A percentile compares a stretch with the other conserved stretches of the same genome.
Conservation (phyloP, 176 grass and related monocot genomes). For the Aegilops bicornis region DNA sequence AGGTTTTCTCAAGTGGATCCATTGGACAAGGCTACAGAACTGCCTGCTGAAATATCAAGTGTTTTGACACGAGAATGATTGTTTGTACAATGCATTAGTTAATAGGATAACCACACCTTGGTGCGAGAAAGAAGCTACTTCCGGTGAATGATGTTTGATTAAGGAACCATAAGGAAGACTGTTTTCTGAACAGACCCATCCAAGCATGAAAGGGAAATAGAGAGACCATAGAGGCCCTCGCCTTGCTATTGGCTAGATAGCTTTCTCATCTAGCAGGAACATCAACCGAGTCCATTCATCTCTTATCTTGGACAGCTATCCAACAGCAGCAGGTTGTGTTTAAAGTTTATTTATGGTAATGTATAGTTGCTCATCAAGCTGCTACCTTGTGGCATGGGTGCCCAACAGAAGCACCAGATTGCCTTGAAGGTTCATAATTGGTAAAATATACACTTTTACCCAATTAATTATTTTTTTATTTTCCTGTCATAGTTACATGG, state of each 20-base stretch:
- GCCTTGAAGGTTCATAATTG: constrained; percentile 24
- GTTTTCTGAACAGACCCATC: background rate
- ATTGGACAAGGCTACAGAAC: constrained; percentile 47
- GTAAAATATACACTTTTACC: constrained; percentile 13
- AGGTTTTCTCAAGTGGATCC: constrained; percentile 46
- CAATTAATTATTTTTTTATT: constrained; percentile 20
- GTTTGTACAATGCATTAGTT: constrained; percentile 53
- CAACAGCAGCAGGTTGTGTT: constrained; percentile 9
- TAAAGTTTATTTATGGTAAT: constrained; percentile 5
- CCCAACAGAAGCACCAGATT: background rate
- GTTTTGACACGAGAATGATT: constrained; percentile 30
- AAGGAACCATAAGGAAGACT: constrained; percentile 29
- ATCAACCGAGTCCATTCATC: background rate
- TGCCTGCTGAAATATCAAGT: constrained; percentile 36
- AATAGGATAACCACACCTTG: constrained; percentile 56
- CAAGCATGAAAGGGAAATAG: constrained; percentile 12
- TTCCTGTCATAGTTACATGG: background rate
- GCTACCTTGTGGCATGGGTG: background rate
- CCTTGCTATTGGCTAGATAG: background rate
- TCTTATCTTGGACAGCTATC: background rate
- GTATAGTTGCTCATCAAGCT: background rate
- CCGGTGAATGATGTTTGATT: constrained; percentile 38
- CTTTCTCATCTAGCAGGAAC: constrained; percentile 5
- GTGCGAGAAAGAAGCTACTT: constrained; percentile 48
- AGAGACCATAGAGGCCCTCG: background rate